A percentile compares a stretch with the other conserved stretches of the same genome.
Conservation (phyloP, 768 basidiomycete genomes). For the Amanita polypyramis region DNA sequence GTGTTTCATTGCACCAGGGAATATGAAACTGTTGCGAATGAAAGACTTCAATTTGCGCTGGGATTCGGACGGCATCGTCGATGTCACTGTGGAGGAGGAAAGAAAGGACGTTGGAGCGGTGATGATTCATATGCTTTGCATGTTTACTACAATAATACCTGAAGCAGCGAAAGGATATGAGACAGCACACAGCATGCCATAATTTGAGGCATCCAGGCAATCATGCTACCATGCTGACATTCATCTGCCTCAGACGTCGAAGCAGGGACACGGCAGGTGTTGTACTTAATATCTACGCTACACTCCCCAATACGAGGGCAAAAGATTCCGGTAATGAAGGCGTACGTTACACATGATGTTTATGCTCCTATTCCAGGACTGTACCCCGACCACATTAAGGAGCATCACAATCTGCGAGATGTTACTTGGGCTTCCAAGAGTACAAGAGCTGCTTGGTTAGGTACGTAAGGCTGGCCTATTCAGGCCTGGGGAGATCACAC, state of each 20-base stretch:
- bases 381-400: no score
- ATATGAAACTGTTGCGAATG: not conserved
- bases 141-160: not conserved
- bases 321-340: no score
- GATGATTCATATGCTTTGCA: not conserved
- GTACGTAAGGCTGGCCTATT: no score
- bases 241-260: not conserved
- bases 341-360: no score
- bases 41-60: conserved; percentile 4
- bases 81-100: not conserved
- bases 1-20: not conserved
- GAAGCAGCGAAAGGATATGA: not conserved
- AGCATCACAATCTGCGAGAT: no score
- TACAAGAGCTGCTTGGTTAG: no score
- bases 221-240: not conserved
- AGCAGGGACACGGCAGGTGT: no score
- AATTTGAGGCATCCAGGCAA: not conserved
- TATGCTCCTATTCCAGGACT: no score
- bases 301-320: no score
- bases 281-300: no score
- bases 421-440: no score
- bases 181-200: not conserved
- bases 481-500: no score
- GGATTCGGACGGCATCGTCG: not conserved
- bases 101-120: not conserved